Base-by-base conservation (phyloP, 2,329 filamentous ascomycete genomes). In the Triangularia verruculosa region DNA sequence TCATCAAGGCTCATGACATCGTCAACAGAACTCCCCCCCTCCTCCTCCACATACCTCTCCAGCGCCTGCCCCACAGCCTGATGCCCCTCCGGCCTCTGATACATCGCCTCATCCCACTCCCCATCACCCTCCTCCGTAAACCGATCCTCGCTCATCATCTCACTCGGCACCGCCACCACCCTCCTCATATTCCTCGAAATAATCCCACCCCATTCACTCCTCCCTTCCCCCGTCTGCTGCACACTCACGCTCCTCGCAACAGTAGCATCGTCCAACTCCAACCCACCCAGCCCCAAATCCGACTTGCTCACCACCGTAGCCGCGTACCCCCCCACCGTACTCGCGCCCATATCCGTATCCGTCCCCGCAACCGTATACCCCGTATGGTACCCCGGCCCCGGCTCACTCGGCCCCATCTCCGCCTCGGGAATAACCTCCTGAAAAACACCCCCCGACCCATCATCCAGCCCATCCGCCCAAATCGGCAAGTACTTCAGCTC, bases 401-500 rank as follows among this genome's bases (percentile, higher is more conserved):
- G 81, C 0, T 80, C 79, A 25, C 70, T 76, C 1, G 81, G 79
- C 0, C 80, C 81, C 70, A 80, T 75, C 0, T 78, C 74, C 1
- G 80, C 73, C 0, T 74, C 74, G 0, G 80, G 80, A 12, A 82
- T 74, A 2, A 67, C 66, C 0, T 72, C 63, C 66, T 80, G 77
- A 61, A 81, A 83, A 1, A 84, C 80, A 5, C 80, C 80, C 22
- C 82, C 81, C 4, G 79, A 82, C 15, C 79, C 79, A 66, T 85
- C 82, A 63, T 85, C 77, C 52, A 76, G 73, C 1, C 78, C 88
- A 3, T 83, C 87, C 0, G 86, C 87, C 86, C 86, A 90, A 3
- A 89, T 76, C 0, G 88, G 87, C 2, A 90, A 77, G 66, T 82
- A 90, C 62, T 83, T 83, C 67, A 84, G 81, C 74, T 91, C 88